phyloP scores from a whole-genome alignment of 2,329 filamentous ascomycete species.

The Apiospora phragmitis region DNA sequence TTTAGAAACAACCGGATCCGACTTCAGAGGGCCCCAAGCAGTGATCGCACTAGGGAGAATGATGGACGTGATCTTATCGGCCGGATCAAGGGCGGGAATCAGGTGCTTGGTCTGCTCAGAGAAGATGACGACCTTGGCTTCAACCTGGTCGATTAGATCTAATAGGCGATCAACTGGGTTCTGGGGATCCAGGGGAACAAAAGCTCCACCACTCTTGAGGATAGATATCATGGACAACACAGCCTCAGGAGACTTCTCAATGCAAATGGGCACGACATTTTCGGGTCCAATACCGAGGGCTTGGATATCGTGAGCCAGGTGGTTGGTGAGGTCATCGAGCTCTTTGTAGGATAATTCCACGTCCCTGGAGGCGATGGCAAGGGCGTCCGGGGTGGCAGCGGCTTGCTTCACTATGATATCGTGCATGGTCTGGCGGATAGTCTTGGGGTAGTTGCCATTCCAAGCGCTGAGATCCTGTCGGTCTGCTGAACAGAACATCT shows the following conservation, averaged over 20 bases:
- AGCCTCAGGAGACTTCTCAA: constrained; percentile 5
- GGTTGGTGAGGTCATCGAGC: constrained; percentile 20
- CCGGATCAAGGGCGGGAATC: not conserved
- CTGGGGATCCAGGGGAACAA: not conserved
- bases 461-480: constrained; percentile 6
- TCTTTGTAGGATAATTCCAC: constrained; percentile 30
- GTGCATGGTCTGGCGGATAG: not conserved
- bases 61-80: not conserved
- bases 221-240: constrained; percentile 2
- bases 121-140: not conserved
- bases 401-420: not conserved
- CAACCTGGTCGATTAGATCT: not conserved
- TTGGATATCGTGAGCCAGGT: not conserved
- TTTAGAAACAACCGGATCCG: not conserved
- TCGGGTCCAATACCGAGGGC: constrained; percentile 19
- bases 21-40: not conserved
- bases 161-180: not conserved
- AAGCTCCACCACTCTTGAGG: not conserved
- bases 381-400: not conserved
- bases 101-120: not conserved
- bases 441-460: not conserved
- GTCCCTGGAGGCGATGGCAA: constrained; percentile 25
- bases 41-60: not conserved
- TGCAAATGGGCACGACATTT: not conserved
- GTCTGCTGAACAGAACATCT: constrained; percentile 12